Conservation (phyloP, 2,329 filamentous ascomycete species). For the Penicillium vulpinum region DNA sequence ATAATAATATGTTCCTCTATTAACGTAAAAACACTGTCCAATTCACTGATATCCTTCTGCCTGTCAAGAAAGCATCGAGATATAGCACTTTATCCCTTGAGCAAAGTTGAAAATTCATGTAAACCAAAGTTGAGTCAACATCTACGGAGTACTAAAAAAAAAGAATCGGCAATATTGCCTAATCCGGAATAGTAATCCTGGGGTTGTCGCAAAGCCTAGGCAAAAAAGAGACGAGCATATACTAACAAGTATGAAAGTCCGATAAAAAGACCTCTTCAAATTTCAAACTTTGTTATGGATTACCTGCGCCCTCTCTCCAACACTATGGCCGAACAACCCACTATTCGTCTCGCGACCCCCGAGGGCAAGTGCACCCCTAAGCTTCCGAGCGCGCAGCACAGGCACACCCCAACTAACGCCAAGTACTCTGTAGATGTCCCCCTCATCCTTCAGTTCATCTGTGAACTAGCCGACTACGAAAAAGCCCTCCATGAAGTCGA, state of each 20-base stretch:
- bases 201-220: not conserved
- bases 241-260: not conserved
- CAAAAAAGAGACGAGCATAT: not conserved
- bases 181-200: not conserved
- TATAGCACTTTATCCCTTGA: not conserved
- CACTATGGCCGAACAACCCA: slow-evolving; percentile 38
- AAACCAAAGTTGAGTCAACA: not conserved
- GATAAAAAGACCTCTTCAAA: not conserved
- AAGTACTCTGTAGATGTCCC: slow-evolving; percentile 74
- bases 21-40: not conserved
- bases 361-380: slow-evolving; percentile 31
- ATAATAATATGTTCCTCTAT: not conserved
- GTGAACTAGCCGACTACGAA: slow-evolving; percentile 85
- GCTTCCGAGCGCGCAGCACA: not conserved
- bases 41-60: too few relatives aligned
- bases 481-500: slow-evolving; percentile 71
- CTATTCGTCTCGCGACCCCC: slow-evolving; percentile 44
- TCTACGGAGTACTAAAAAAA: not conserved
- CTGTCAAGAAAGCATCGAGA: not conserved
- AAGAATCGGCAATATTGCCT: not conserved
- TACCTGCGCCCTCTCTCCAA: slow-evolving; percentile 6
- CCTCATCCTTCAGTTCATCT: slow-evolving; percentile 77
- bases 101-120: not conserved
- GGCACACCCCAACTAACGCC: slow-evolving; percentile 9
- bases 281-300: not conserved